Conservation (phyloP, 208 protist genomes). For the Acanthamoeba rhysodes region DNA sequence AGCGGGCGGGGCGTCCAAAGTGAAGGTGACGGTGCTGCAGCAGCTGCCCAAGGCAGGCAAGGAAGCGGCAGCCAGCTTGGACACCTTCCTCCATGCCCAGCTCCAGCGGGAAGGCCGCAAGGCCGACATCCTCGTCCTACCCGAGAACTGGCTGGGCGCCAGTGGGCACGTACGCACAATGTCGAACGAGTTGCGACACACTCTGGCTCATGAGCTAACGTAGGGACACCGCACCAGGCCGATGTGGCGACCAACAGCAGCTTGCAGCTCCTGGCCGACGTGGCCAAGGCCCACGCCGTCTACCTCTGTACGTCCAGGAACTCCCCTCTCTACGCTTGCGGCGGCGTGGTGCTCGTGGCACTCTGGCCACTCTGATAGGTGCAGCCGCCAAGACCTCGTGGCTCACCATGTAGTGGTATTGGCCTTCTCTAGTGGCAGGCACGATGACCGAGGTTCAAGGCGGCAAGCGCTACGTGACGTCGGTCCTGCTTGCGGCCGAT, state of each 20-base stretch:
- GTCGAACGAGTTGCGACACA: no score
- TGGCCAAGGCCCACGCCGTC: constrained; percentile 1
- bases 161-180: not conserved
- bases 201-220: not conserved
- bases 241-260: not conserved
- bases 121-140: constrained; percentile 66
- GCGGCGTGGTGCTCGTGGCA: no score
- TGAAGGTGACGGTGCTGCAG: constrained; percentile 65
- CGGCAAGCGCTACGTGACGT: constrained; percentile 25
- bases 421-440: constrained; percentile 10
- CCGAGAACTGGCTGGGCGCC: constrained; percentile 54
- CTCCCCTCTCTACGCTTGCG: not conserved
- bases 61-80: not conserved
- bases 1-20: not conserved
- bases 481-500: constrained; percentile 3
- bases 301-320: not conserved
- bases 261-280: not conserved
- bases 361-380: no score
- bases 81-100: not conserved
- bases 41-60: not conserved
- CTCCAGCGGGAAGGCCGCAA: constrained; percentile 8
- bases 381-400: no score
- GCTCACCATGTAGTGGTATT: not conserved
- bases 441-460: not conserved
- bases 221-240: not conserved